Percentiles rank a stretch among this genome's conserved stretches.
Conservation (phyloP, 2,329 filamentous ascomycete genomes). For the Ophiostoma tasmaniense region DNA sequence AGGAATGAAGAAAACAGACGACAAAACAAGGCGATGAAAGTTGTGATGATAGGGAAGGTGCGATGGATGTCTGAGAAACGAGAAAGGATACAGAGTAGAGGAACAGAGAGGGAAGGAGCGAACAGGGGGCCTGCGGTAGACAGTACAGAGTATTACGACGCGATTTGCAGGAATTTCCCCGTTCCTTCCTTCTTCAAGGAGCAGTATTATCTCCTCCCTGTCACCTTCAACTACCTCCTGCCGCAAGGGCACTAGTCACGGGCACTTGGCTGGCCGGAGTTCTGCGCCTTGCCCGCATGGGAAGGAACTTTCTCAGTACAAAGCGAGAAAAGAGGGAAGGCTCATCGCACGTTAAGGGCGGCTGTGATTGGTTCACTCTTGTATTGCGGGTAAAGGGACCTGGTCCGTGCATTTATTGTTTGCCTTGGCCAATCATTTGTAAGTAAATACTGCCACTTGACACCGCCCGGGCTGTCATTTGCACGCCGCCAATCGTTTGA, state of each 20-base stretch:
- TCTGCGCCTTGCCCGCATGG: constrained; percentile 3
- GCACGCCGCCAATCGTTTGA: neutral
- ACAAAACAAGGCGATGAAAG: neutral
- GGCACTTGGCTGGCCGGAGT: neutral
- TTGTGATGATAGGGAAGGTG: neutral
- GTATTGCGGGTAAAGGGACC: neutral
- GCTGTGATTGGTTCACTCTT: neutral
- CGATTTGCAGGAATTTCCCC: constrained; percentile 12
- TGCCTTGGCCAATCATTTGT: neutral
- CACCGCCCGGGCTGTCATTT: constrained; percentile 6
- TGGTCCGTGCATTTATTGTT: constrained; percentile 10
- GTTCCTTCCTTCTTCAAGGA: neutral
- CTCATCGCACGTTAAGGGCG: neutral
- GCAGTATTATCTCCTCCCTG: neutral
- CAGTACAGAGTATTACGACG: constrained; percentile 6
- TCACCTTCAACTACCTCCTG: constrained; percentile 7
- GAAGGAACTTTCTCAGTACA: neutral
- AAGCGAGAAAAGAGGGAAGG: neutral
- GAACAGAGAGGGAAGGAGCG: constrained; percentile 5
- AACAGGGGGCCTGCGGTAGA: neutral
- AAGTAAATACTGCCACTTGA: neutral
- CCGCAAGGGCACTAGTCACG: neutral
- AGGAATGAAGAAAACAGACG: neutral
- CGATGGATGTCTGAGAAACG: neutral
- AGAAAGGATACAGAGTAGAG: neutral